Conservation (phyloP, 208 protist species). For the Leishmania gerbilli region DNA sequence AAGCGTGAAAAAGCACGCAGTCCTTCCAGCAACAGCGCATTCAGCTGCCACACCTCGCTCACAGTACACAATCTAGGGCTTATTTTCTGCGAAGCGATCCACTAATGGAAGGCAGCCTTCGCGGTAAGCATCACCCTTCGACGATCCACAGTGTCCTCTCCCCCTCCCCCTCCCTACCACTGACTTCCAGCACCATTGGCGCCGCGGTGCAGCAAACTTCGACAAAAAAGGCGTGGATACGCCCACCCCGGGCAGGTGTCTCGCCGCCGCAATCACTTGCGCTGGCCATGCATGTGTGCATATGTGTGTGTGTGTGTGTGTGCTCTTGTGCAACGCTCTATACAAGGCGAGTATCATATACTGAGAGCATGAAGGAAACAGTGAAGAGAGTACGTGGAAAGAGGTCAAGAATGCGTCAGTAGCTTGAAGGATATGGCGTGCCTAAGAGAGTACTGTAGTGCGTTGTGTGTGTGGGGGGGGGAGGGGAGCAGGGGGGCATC, state of each 20-base stretch:
- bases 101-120: constrained; percentile 42
- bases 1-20: background rate
- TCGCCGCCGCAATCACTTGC: background rate
- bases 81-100: constrained; percentile 70
- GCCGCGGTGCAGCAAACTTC: background rate
- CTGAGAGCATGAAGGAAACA: background rate
- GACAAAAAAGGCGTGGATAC: background rate
- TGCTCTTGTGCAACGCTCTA: background rate
- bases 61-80: constrained; percentile 37
- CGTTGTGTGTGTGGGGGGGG: background rate
- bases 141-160: background rate
- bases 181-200: background rate
- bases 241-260: background rate
- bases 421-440: background rate
- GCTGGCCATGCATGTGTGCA: background rate
- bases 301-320: background rate
- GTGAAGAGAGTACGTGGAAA: background rate
- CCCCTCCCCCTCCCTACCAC: too few relatives aligned
- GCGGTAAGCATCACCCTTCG: constrained; percentile 56
- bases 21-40: background rate
- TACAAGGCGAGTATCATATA: background rate
- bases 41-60: background rate
- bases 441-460: background rate
- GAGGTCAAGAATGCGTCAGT: background rate
- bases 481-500: background rate